phyloP scores from a whole-genome alignment of 2,329 filamentous ascomycete species.

The Pseudogymnoascus sp. region DNA sequence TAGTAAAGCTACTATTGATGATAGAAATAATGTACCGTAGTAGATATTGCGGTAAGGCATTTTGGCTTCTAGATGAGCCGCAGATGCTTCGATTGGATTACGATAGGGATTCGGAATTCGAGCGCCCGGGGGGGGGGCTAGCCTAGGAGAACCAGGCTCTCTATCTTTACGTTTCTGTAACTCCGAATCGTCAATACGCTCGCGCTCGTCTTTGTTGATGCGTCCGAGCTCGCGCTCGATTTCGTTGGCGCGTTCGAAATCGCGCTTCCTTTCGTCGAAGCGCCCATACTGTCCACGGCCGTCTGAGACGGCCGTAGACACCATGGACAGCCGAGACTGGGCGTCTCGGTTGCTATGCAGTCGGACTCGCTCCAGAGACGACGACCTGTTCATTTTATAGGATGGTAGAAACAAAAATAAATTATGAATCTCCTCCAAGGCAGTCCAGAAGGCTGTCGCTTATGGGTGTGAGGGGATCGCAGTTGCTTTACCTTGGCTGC shows the following conservation, averaged over 20 bases:
- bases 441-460: neutral
- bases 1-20: neutral
- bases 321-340: neutral
- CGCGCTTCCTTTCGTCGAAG: neutral
- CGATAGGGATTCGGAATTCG: too few relatives aligned
- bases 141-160: too few relatives aligned
- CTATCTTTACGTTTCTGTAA: neutral
- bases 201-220: neutral
- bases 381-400: neutral
- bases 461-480: neutral
- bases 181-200: neutral
- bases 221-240: too few relatives aligned
- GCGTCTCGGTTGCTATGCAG: neutral
- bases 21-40: neutral
- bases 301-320: neutral
- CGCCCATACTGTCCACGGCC: neutral
- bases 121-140: too few relatives aligned
- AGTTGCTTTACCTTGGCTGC: neutral
- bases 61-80: too few relatives aligned
- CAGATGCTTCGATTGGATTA: too few relatives aligned
- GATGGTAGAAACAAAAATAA: neutral
- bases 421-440: neutral
- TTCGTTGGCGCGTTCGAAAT: too few relatives aligned
- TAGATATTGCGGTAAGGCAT: neutral
- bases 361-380: neutral